Conservation (phyloP, 768 basidiomycete genomes). For the Leucocoprinus leucothites region DNA sequence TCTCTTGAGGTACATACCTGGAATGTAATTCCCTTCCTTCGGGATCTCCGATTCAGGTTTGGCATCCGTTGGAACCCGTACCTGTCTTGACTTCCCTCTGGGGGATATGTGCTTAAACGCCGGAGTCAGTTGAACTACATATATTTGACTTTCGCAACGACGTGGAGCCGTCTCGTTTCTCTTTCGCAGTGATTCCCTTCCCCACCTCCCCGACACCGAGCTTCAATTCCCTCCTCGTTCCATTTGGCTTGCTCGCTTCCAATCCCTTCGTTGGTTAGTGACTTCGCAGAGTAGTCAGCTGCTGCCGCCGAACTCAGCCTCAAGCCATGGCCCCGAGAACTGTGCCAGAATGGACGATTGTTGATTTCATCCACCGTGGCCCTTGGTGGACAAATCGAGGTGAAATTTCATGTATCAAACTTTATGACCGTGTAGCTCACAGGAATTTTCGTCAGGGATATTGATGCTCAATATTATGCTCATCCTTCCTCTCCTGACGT, state of each 20-base stretch:
- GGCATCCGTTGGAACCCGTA: neutral
- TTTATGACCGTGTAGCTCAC: neutral
- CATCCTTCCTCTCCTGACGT: constrained; percentile 61
- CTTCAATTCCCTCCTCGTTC: neutral
- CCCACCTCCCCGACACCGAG: neutral
- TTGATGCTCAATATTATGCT: constrained; percentile 56
- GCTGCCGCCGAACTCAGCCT: constrained; percentile 5
- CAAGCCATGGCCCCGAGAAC: constrained; percentile 21
- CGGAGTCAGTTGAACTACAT: constrained; percentile 7
- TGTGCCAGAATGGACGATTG: constrained; percentile 49
- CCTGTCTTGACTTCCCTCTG: neutral
- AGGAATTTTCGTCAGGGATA: constrained; percentile 38
- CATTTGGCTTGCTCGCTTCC: neutral
- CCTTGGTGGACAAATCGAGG: constrained; percentile 63
- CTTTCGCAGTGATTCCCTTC: neutral
- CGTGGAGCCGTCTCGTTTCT: neutral
- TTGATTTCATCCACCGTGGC: constrained; percentile 57
- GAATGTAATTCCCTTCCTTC: neutral
- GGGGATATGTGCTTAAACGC: constrained; percentile 7
- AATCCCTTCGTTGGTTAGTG: neutral
- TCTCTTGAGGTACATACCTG: neutral
- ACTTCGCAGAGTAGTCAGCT: neutral
- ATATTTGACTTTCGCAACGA: neutral
- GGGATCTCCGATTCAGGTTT: neutral
- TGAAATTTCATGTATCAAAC: constrained; percentile 19